Conservation (phyloP, 2,329 filamentous ascomycete genomes). For the Phaeosphaeriaceae sp. region DNA sequence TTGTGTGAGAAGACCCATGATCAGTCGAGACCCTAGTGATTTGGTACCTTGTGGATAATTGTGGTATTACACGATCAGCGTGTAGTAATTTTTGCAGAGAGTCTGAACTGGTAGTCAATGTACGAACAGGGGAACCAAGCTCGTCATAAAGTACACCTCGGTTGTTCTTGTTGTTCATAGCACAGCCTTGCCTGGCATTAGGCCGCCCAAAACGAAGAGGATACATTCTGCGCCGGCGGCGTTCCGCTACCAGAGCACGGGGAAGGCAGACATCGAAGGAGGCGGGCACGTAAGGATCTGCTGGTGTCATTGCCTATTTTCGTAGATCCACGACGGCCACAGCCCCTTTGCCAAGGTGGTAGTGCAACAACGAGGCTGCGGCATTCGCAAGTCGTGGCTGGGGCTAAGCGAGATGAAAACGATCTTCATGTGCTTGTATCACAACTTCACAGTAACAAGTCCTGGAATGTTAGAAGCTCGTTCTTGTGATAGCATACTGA, state of each 20-base stretch:
- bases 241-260: slow-evolving; percentile 1
- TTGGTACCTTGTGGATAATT: neutral
- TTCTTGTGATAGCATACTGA: neutral
- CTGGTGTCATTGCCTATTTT: neutral
- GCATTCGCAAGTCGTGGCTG: neutral
- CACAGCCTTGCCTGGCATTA: slow-evolving; percentile 10
- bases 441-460: neutral
- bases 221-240: slow-evolving; percentile 1
- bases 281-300: neutral
- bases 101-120: neutral
- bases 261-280: neutral
- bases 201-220: slow-evolving; percentile 1
- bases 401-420: neutral
- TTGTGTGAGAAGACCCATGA: slow-evolving; percentile 11
- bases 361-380: neutral
- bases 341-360: slow-evolving; percentile 12
- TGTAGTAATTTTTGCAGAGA: neutral
- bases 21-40: neutral
- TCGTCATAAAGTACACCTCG: neutral
- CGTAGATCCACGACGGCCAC: slow-evolving; percentile 1
- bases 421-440: neutral
- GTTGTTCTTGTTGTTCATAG: neutral
- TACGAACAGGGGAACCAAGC: neutral
- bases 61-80: neutral
- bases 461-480: neutral